Evolutionary conservation across 2,329 filamentous ascomycete species (phyloP), one percentile per base, ranked within the genome.

Genomic region (Neonectria coccinea): DNA sequence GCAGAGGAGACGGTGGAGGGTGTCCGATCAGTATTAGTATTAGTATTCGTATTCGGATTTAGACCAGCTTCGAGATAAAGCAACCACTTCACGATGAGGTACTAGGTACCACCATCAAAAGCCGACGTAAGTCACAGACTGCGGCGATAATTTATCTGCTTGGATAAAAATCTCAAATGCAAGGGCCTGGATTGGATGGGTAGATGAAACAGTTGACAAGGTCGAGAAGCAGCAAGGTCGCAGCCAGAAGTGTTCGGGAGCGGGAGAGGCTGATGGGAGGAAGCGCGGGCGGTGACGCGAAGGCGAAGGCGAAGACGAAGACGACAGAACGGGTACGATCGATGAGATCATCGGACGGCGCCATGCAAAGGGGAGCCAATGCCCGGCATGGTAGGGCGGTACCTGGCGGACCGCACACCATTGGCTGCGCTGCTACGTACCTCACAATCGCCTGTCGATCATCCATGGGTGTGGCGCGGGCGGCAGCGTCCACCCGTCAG

Each of bases 41-140:
- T 72, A 65, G 71, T 72, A 71, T 73, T 73, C 71, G 71, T 59
- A 29, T 56, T 53, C 36, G 36, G 25, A 14, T 51, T 51, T 20
- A 12, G 3, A 36, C 33, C 9, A 39, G 31, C 18, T 18, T n/a
- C 16, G 11, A n/a, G 33, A 36, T 2, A 20, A 33, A 22, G 20
- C 31, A 52, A 33, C 33, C 31, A 39, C n/a, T 47, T n/a, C 36
- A 8, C 36, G 14, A 39, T 6, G 25, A 25, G 25, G 36, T 39
- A 39, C 36, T 39, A 11, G 8, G 39, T 42, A 20, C 39, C 39
- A 42, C 7, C 7, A 16, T 42, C 39, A 36, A 56, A 48, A 53
- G 36, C 18, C 36, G 16, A 6, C 36, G 16, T 16, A 50, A 22
- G 31, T 44, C 33, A n/a, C 29, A 36, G 12, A 31, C 5, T 16